Conservation (phyloP, 331 rosid species). For the Ulmus americana region DNA sequence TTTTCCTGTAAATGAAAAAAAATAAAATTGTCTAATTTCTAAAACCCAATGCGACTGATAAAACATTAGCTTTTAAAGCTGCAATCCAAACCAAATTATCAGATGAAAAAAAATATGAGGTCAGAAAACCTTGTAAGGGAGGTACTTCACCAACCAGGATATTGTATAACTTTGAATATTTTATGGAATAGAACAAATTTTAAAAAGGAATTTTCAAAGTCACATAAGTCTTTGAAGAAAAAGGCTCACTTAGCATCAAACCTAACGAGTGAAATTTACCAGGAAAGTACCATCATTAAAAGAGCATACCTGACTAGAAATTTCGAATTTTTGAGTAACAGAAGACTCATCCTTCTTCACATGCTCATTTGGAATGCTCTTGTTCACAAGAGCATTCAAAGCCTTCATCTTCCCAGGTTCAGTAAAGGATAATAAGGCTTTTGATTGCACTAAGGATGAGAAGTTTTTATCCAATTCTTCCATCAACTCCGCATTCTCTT, state of each 20-base stretch:
- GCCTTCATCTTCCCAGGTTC: slow-evolving; percentile 63
- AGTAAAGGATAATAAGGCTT: slow-evolving; percentile 51
- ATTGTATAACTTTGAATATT: neutral
- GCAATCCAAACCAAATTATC: neutral
- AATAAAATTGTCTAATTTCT: slow-evolving; percentile 15
- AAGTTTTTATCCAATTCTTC: slow-evolving; percentile 71
- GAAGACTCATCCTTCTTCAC: slow-evolving; percentile 36
- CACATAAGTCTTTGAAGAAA: neutral
- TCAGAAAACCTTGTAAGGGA: neutral
- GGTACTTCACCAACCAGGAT: neutral
- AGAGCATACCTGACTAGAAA: slow-evolving; percentile 43
- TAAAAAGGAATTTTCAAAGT: neutral
- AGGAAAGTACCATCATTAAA: neutral
- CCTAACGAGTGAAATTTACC: neutral
- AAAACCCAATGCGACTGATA: neutral
- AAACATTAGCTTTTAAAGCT: neutral
- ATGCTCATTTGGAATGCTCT: slow-evolving; percentile 37
- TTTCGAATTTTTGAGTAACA: slow-evolving; percentile 22
- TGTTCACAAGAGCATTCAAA: slow-evolving; percentile 56
- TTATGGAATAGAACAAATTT: neutral
- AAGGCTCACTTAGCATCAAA: neutral
- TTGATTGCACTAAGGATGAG: slow-evolving; percentile 47
- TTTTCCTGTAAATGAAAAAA: slow-evolving; percentile 48
- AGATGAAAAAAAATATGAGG: neutral
- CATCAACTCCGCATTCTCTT: slow-evolving; percentile 59